These are phyloP conservation scores for Suillus hirtellus DNA, from an alignment of 768 basidiomycete genomes.

Conservation along the genomic window DNA sequence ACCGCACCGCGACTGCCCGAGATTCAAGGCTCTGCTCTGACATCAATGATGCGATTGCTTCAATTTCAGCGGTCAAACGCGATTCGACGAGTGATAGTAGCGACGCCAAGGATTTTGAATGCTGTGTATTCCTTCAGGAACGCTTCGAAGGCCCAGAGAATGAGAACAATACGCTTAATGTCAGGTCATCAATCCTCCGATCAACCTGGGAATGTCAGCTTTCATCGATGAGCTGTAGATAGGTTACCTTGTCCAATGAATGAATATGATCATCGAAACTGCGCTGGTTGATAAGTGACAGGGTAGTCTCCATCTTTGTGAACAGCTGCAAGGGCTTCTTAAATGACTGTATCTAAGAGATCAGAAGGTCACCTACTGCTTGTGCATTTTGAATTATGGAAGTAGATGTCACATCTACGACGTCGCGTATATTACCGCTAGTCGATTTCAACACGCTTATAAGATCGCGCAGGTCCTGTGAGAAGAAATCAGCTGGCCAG, in stretches of 20 bases:
- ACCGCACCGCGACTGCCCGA: slow-evolving; percentile 21
- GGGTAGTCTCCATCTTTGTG: slow-evolving; percentile 19
- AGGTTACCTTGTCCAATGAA: slow-evolving; percentile 25
- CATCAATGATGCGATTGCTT: background rate
- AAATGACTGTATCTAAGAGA: background rate
- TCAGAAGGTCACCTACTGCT: slow-evolving; percentile 19
- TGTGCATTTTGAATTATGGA: slow-evolving; percentile 19
- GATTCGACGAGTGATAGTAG: slow-evolving; percentile 6
- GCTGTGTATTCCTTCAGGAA: slow-evolving; percentile 18
- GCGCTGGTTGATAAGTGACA: slow-evolving; percentile 24
- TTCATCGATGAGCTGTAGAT: background rate
- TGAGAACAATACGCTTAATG: slow-evolving; percentile 23
- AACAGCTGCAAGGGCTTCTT: slow-evolving; percentile 25
- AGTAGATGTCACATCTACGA: slow-evolving; percentile 23
- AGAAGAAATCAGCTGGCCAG: background rate
- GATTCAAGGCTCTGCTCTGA: slow-evolving; percentile 1
- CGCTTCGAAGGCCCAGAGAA: slow-evolving; percentile 4
- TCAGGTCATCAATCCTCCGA: slow-evolving; percentile 24
- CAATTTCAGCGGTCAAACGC: slow-evolving; percentile 2
- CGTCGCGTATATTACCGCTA: slow-evolving; percentile 20
- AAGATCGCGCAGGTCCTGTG: slow-evolving; percentile 32
- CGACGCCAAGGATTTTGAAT: slow-evolving; percentile 28
- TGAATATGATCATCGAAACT: slow-evolving; percentile 22
- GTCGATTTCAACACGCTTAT: slow-evolving; percentile 22
- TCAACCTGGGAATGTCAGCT: slow-evolving; percentile 25